Evolutionary conservation across 1,284 basidiomycete species (phyloP), one percentile per base, ranked within the genome.

Genomic region (Clitocybe nebularis): DNA sequence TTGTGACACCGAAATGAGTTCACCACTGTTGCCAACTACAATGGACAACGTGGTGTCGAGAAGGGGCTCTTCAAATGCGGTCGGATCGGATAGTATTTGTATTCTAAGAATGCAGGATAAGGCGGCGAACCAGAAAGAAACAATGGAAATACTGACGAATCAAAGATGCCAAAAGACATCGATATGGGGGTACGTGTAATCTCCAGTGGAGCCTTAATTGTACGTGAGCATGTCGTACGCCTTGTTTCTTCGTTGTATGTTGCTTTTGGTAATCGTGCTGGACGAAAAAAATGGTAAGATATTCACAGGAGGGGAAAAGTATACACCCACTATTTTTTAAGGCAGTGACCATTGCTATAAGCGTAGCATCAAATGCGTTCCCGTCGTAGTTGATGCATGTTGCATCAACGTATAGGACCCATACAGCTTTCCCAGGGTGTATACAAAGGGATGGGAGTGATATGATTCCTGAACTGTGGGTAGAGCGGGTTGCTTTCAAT

Each of bases 351-450:
- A 94, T 88, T 0, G 93, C 92, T 10, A 97, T 61, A 2, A 97
- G 71, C 0, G 90, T 78, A 0, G 94, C 92, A 51, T 99, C 95
- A 50, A 96, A 89, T 1, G 79, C 87, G 57, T 97, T 97, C 6
- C 95, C 95, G 61, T 99, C 94, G 56, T 93, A 95, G 66, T 95
- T 97, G 55, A 99, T 88, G 63, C 93, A 97, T 3, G 87, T 89
- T 21, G 92, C 81, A 51, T 99, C 95, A 50, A 98, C 75, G 62
- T 97, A 97, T 11, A 99, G 71, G 17, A 86, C 84, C 93, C 93
- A 99, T 0, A 75, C 93, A 0, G 90, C 75, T 61, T 86, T 89
- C 3, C 81, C 83, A 0, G 80, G 76, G 13, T 86, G 73, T 40
- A 99, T 96, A 56, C 84, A 85, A 1, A 99, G 75, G 0, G 82